A percentile compares a stretch with the other conserved stretches of the same genome.
These are phyloP conservation scores for Nannochloropsis granulata DNA, from an alignment of 108 stramenopile genomes.

Conservation along the genomic window DNA sequence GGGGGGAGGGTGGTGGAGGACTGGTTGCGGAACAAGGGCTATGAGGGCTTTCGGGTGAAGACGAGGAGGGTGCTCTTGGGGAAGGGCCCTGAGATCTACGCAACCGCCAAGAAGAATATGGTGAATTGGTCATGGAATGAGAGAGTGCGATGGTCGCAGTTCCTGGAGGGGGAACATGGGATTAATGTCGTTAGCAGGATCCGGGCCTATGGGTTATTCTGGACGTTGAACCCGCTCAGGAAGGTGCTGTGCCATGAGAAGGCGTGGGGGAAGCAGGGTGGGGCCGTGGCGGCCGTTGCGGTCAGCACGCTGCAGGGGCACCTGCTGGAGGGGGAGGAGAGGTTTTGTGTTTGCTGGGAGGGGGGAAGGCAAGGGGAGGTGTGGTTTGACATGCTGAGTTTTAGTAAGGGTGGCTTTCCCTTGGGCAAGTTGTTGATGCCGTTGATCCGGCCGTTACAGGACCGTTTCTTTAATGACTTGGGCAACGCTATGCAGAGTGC, in stretches of 20 bases:
- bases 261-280: not conserved
- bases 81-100: not conserved
- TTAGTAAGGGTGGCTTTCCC: not conserved
- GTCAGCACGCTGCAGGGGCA: not conserved
- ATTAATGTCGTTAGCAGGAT: not conserved
- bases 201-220: not conserved
- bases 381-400: not conserved
- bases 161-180: not conserved
- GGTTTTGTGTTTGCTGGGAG: not conserved
- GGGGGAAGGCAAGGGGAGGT: not conserved
- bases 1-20: not conserved
- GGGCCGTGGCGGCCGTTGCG: not conserved
- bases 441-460: not conserved
- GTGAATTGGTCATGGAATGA: not conserved
- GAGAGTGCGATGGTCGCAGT: not conserved
- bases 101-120: not conserved
- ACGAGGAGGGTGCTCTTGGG: not conserved
- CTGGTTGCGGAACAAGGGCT: not conserved
- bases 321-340: not conserved
- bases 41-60: not conserved
- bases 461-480: not conserved
- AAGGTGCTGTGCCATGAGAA: not conserved
- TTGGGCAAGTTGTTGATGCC: not conserved
- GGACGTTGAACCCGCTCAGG: not conserved
- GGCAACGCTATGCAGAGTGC: not conserved